These are phyloP conservation scores for Arctium lappa DNA, from an alignment of 129 eudicot species.

Conservation along the genomic window DNA sequence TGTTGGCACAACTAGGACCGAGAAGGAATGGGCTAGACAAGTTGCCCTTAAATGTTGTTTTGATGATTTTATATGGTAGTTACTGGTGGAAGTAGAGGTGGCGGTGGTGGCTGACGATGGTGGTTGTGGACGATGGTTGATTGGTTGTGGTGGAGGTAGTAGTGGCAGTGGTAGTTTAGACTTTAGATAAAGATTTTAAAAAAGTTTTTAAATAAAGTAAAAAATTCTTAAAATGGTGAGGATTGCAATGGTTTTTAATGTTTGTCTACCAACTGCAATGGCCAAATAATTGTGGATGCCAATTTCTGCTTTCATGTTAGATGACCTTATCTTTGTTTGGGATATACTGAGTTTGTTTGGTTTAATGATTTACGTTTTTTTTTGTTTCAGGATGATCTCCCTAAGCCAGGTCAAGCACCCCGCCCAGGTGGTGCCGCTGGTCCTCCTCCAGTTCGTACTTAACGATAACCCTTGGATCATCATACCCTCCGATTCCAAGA, in stretches of 20 bases:
- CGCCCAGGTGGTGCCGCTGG: slow-evolving; percentile 51
- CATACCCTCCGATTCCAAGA: neutral
- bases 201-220: neutral
- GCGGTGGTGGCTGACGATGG: no score
- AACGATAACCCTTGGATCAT: neutral
- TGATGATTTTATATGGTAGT: no score
- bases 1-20: no score
- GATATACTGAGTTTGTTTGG: neutral
- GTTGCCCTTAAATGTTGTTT: no score
- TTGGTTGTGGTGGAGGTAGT: no score
- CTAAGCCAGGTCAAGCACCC: slow-evolving; percentile 68
- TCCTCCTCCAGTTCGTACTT: slow-evolving; percentile 48
- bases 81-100: no score
- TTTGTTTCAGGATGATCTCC: slow-evolving; percentile 52
- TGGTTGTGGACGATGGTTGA: no score
- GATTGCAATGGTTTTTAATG: neutral
- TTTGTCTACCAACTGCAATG: neutral
- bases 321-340: neutral
- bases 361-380: neutral
- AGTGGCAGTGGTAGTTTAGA: no score
- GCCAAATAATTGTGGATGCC: neutral
- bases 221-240: neutral
- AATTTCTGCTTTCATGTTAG: neutral
- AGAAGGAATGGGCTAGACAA: no score
- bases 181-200: no score